Base-by-base conservation (phyloP, 2,329 filamentous ascomycete species). In the Fusarium pseudocircinatum region DNA sequence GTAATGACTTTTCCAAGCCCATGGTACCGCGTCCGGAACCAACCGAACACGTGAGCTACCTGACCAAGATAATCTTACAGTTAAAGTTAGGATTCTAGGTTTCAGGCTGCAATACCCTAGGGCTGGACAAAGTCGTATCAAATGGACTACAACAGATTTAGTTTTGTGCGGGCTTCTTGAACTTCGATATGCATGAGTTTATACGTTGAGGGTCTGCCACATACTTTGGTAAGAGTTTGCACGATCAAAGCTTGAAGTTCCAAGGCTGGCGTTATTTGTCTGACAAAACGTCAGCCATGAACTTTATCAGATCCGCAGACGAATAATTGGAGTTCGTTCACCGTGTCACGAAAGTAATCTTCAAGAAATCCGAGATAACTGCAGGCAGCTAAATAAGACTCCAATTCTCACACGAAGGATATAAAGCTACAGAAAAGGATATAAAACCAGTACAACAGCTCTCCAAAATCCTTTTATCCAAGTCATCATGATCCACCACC, bases 171-270 rank as follows among this genome's bases (percentile, higher is more conserved):
- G 1, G 2, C 1, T 10, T 32, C 46, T 6, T 2, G 6, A n/a
- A 16, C 4, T n/a, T 30, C 32, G 4, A 20, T 4, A 24, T 10
- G 14, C 6, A 28, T 6, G 9, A 22, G 6, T 3, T 15, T 4
- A 34, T 50, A 11, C 12, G n/a, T 15, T 24, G 6, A 6, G 4
- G 2, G 2, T 4, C 24, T 24, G 16, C 12, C 4, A 20, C 3
- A n/a, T 32, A 32, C 7, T n/a, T 32, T 18, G 7, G 1, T 14
- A 18, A 2, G 7, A 1, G 0, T 10, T 5, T 0, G 1, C 20
- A 9, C 4, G 3, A 32, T 10, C 2, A 3, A 24, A 50, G 15
- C 11, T 32, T 32, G 3, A 10, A 6, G 2, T n/a, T 10, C 0
- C 8, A 8, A 6, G 20, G 28, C 22, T 16, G 7, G 3, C 5